A percentile compares a stretch with the other conserved stretches of the same genome.
Evolutionary conservation across 2,329 filamentous ascomycete genomes (phyloP).

Genomic region (Corniculantispora saksenae): DNA sequence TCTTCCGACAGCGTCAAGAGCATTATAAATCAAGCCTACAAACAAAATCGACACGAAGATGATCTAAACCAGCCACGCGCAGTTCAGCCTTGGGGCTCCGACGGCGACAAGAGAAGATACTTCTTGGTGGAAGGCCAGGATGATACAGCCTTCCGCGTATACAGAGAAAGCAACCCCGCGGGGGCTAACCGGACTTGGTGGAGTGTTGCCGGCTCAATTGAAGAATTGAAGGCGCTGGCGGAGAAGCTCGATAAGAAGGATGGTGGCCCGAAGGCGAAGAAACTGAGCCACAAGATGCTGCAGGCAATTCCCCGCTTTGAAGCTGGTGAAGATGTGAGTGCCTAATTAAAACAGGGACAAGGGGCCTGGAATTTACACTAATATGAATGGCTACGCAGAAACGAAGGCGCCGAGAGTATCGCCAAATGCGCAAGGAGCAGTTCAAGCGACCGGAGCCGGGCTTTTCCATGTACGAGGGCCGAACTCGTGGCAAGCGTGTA

Average conservation of each 20-base stretch:
- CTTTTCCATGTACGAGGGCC: slow-evolving; percentile 92
- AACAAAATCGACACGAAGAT: slow-evolving; percentile 79
- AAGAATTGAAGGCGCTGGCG: slow-evolving; percentile 75
- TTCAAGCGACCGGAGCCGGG: slow-evolving; percentile 86
- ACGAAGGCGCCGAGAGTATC: slow-evolving; percentile 89
- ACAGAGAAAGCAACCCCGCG: slow-evolving; percentile 86
- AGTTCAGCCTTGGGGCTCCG: slow-evolving; percentile 86
- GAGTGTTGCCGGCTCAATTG: slow-evolving; percentile 87
- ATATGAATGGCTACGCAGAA: slow-evolving; percentile 58
- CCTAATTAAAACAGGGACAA: not conserved
- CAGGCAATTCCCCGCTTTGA: slow-evolving; percentile 87
- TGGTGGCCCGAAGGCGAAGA: slow-evolving; percentile 76
- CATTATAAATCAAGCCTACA: slow-evolving; percentile 85
- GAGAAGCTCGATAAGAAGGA: slow-evolving; percentile 77
- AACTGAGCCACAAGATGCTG: slow-evolving; percentile 74
- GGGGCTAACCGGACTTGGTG: slow-evolving; percentile 81
- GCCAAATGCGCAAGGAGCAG: slow-evolving; percentile 78
- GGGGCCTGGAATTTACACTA: slow-evolving; percentile 18
- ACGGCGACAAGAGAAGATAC: slow-evolving; percentile 89
- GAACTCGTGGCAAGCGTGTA: slow-evolving; percentile 92
- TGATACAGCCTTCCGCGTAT: slow-evolving; percentile 90
- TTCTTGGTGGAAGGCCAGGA: slow-evolving; percentile 92
- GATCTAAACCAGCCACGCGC: slow-evolving; percentile 82
- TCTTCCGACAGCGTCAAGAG: slow-evolving; percentile 81
- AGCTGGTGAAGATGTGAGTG: slow-evolving; percentile 79